Evolutionary conservation across 23 red algal species (phyloP), one percentile per base, ranked within the genome.

Genomic region (Gracilariopsis chorda): DNA sequence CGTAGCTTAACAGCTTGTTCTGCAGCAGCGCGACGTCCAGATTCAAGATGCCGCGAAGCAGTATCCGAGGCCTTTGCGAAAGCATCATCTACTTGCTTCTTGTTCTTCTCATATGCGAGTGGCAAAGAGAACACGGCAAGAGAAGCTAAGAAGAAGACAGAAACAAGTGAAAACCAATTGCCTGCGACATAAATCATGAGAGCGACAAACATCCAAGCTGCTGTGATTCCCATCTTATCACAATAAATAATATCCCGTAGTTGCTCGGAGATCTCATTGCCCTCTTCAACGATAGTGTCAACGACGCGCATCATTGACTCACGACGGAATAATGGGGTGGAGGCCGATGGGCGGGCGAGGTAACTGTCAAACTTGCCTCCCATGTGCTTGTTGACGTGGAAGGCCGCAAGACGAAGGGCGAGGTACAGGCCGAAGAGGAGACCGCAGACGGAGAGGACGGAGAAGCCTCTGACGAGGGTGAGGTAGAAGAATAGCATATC

Each of bases 101-200:
- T 91, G 48, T 91, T 91, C 65, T 82, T 80, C 74, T 91, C 88
- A 41, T 91, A 91, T 17, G 58, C n/a, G 33, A 91, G 58, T 11
- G 88, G 88, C 2, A 91, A 24, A n/a, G 88, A 76, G 61, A 91
- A 91, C 25, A 82, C 8, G 7, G 48, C 58, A 46, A 91, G 30
- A 12, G 88, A 79, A 16, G 25, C 57, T 0, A 91, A 29, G 43
- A 82, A 51, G 19, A 62, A 57, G n/a, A 91, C 42, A 20, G 58
- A 42, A 14, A 91, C 36, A 7, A 82, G 40, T 20, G 88, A 91
- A 44, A 79, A 91, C 7, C 33, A 91, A 25, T 70, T 91, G 20
- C 88, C 88, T 16, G 62, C 59, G 32, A 64, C n/a, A 62, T 82
- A 91, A 12, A 91, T 74, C 24, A 67, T 25, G 23, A 80, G 39